phyloP scores from a whole-genome alignment of 371 early-diverging fungal genomes.

The Mucor saturninus region DNA sequence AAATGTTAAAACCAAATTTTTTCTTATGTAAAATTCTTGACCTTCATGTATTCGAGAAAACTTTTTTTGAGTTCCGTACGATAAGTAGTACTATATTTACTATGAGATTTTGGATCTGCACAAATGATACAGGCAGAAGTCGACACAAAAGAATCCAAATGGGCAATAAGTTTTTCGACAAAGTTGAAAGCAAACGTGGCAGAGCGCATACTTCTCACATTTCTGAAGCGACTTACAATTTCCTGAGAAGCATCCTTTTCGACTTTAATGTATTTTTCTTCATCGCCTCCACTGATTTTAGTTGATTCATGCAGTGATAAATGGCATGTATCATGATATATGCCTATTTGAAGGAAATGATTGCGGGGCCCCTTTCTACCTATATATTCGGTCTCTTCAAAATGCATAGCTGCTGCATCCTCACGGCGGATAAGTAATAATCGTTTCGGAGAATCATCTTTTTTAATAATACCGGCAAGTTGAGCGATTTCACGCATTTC shows the following conservation, averaged over 20 bases:
- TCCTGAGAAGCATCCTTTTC: neutral
- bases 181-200: constrained; percentile 13
- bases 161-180: constrained; percentile 5
- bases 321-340: constrained; percentile 8
- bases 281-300: neutral
- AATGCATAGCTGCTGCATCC: constrained; percentile 11
- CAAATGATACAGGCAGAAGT: neutral
- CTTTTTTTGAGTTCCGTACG: neutral
- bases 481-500: constrained; percentile 13
- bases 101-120: neutral
- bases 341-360: constrained; percentile 6
- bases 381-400: constrained; percentile 4
- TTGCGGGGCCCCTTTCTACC: neutral
- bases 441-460: neutral
- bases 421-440: constrained; percentile 11
- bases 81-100: neutral
- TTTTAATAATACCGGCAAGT: neutral
- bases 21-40: neutral
- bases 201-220: constrained; percentile 12
- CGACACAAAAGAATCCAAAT: constrained; percentile 2
- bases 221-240: constrained; percentile 5
- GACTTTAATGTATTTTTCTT: neutral
- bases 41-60: constrained; percentile 4
- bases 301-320: constrained; percentile 6
- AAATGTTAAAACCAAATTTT: no score